Evolutionary conservation across 352 stramenopile species (phyloP).

Genomic region (Pythium periplocum): DNA sequence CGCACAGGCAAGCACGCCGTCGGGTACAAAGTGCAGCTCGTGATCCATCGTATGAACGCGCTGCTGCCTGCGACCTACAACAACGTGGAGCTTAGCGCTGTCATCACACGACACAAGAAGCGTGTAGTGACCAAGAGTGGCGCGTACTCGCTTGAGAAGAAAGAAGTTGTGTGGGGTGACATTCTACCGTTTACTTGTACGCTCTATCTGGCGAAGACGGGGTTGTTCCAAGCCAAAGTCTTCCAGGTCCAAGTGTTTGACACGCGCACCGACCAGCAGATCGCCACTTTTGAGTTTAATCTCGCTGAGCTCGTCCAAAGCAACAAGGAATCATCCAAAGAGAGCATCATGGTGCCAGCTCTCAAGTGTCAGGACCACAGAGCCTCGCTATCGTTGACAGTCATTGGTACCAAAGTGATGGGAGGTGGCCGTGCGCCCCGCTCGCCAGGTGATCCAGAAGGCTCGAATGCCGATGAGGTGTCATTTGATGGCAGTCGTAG

Average conservation of each 20-base stretch:
- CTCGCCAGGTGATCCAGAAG: constrained; percentile 10
- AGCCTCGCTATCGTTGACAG: constrained; percentile 56
- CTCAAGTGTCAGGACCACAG: constrained; percentile 58
- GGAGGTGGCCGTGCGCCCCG: constrained; percentile 4
- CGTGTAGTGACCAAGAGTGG: constrained; percentile 52
- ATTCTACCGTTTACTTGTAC: constrained; percentile 71
- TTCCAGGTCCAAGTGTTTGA: constrained; percentile 68
- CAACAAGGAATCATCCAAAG: constrained; percentile 55
- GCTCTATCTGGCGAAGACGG: constrained; percentile 71
- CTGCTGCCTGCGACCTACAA: constrained; percentile 39
- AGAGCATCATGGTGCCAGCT: constrained; percentile 48
- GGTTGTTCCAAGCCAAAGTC: constrained; percentile 61
- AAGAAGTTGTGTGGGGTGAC: constrained; percentile 69
- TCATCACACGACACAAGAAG: constrained; percentile 72
- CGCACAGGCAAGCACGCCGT: constrained; percentile 51
- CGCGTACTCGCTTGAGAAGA: constrained; percentile 36
- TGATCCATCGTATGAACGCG: constrained; percentile 59
- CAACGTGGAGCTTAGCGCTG: constrained; percentile 43
- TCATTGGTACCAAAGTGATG: constrained; percentile 47
- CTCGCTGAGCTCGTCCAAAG: constrained; percentile 57
- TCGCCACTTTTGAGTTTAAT: constrained; percentile 68
- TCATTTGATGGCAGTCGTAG: constrained; percentile 52
- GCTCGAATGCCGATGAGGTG: constrained; percentile 30
- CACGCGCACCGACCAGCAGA: constrained; percentile 38
- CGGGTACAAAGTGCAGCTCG: constrained; percentile 68